These are phyloP conservation scores for Leccinum uliginosum DNA, from an alignment of 768 basidiomycete species.

Conservation along the genomic window DNA sequence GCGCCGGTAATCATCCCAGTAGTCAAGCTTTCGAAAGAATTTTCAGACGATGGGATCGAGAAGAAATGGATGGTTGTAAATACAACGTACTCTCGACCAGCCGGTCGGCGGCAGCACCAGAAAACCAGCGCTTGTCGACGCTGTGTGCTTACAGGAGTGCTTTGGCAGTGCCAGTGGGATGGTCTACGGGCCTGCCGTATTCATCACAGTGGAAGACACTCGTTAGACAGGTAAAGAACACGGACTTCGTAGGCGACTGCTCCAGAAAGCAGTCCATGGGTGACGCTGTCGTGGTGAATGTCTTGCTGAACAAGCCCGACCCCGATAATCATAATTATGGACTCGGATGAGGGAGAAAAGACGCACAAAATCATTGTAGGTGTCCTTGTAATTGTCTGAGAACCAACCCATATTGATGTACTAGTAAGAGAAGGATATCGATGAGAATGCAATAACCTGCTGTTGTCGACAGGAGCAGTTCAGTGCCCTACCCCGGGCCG, in stretches of 20 bases:
- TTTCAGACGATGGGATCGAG: neutral
- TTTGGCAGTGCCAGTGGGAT: constrained; percentile 24
- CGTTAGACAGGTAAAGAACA: neutral
- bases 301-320: constrained; percentile 3
- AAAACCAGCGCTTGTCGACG: constrained; percentile 7
- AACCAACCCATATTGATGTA: constrained; percentile 9
- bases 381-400: neutral
- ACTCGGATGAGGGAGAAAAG: neutral
- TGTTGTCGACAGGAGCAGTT: neutral
- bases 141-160: constrained; percentile 13
- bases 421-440: neutral
- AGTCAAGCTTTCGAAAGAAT: neutral
- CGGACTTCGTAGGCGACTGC: constrained; percentile 17
- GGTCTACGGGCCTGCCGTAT: constrained; percentile 15
- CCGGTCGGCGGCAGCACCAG: neutral
- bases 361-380: constrained; percentile 4
- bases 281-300: neutral
- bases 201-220: neutral
- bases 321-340: neutral
- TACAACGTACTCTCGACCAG: constrained; percentile 15
- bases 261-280: constrained; percentile 20
- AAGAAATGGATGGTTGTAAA: neutral
- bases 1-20: neutral
- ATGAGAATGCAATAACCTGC: neutral
- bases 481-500: constrained; percentile 8